Base-by-base conservation (phyloP, 768 basidiomycete genomes). In the Tulasnella sp. region DNA sequence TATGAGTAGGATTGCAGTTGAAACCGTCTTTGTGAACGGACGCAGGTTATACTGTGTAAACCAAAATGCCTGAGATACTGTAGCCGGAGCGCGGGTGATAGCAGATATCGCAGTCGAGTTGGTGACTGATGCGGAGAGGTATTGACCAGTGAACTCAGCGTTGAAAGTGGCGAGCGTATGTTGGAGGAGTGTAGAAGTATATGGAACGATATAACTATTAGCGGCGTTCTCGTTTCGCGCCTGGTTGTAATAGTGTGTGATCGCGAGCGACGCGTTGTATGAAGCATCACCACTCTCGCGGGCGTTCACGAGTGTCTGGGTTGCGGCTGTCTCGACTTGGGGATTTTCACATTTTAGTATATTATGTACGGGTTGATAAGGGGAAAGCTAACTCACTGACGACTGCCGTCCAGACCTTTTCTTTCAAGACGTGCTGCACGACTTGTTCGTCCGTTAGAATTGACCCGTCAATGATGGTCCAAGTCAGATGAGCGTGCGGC, bases 151-250 rank as follows among this genome's bases (percentile, higher is more conserved):
- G 19, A 53, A 65, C 23, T 62, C 51, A 7, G 48, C 32, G n/a
- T 49, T 50, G 23, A 53, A 51, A 21, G 44, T 29, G 3, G 50
- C 19, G 13, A 62, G 44, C 3, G 68, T 64, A 1, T 50, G 43
- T 3, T 65, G 64, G 3, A 72, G 64, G 29, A 71, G 61, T 34
- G 63, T 51, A 11, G 64, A 68, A 10, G 72, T 68, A 41, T 71
- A 68, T 4, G 76, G 75, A 17, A 74, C 64, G 54, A 77, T 64
- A 61, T 71, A 76, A 58, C 66, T 75, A 8, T 69, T 71, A 8
- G 70, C 65, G 1, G 76, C 76, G 15, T 70, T 69, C 64, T 77
- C 76, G 47, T 75, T 70, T 15, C 77, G 68, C 11, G 73, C 76
- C 64, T 76, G 75, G 41, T 56, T 56, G 45, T 76, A 78, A 59